phyloP scores from a whole-genome alignment of 257 asterid genomes.

The Verbascum thapsus region DNA sequence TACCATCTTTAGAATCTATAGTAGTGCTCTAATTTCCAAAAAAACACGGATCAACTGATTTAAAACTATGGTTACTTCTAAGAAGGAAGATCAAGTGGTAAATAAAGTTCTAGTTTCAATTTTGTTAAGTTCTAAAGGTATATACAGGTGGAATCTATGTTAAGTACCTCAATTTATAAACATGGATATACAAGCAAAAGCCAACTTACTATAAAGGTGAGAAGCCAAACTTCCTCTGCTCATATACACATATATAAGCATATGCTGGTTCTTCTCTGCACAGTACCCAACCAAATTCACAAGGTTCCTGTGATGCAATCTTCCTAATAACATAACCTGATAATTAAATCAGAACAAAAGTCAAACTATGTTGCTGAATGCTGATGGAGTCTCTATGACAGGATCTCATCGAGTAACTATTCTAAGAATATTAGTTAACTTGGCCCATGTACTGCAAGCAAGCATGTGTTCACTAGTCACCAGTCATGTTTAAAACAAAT shows the following conservation, averaged over 20 bases:
- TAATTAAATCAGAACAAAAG: slow-evolving; percentile 18
- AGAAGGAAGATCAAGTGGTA: not conserved
- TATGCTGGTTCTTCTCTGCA: slow-evolving; percentile 75
- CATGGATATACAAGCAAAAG: slow-evolving; percentile 5
- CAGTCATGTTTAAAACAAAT: too few relatives aligned
- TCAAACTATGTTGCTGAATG: not conserved
- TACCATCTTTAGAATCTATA: too few relatives aligned
- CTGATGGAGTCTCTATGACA: not conserved
- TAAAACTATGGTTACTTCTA: slow-evolving; percentile 3
- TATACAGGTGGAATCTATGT: not conserved
- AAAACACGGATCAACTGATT: not conserved
- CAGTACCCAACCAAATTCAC: slow-evolving; percentile 87
- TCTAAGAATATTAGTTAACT: too few relatives aligned
- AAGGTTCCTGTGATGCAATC: slow-evolving; percentile 83
- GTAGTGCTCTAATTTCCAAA: not conserved
- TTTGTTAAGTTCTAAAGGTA: not conserved
- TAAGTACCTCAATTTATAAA: too few relatives aligned
- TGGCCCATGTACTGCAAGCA: not conserved
- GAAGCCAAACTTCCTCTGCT: slow-evolving; percentile 79
- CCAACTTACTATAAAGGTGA: slow-evolving; percentile 67
- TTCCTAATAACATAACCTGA: slow-evolving; percentile 76
- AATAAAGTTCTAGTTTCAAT: not conserved
- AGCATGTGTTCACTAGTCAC: too few relatives aligned
- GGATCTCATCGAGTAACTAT: too few relatives aligned
- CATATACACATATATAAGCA: slow-evolving; percentile 81